These are phyloP conservation scores for Coix lacrymajobi DNA, from an alignment of 176 grass and related monocot genomes.

Conservation along the genomic window DNA sequence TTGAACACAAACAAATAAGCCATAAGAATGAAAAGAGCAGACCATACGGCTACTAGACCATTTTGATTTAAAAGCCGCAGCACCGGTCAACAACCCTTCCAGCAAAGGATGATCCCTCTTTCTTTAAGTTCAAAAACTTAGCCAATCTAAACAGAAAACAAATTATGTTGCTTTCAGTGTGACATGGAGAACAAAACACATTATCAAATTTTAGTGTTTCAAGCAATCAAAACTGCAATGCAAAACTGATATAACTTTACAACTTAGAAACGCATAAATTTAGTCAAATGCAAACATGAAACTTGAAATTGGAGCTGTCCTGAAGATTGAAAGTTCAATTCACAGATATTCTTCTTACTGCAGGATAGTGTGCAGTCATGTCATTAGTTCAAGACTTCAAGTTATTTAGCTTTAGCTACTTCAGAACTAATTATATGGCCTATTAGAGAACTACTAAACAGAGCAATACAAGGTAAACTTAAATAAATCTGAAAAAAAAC, in stretches of 20 bases:
- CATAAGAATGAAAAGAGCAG: slow-evolving; percentile 6
- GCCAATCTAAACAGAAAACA: slow-evolving; percentile 49
- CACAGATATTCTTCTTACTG: neutral
- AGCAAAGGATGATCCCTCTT: slow-evolving; percentile 74
- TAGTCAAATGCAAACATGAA: neutral
- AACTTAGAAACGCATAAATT: neutral
- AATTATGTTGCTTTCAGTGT: slow-evolving; percentile 8
- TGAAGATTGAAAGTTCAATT: neutral
- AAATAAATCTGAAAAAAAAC: neutral
- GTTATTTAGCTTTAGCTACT: too few relatives aligned
- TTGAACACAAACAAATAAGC: slow-evolving; percentile 17
- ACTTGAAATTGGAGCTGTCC: neutral
- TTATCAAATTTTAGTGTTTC: neutral
- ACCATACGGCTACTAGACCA: slow-evolving; percentile 46
- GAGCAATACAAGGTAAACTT: neutral
- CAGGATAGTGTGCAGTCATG: neutral
- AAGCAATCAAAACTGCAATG: slow-evolving; percentile 6
- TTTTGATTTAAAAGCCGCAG: slow-evolving; percentile 54
- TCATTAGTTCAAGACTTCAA: neutral
- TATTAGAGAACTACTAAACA: neutral
- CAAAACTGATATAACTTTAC: neutral
- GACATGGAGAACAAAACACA: slow-evolving; percentile 13
- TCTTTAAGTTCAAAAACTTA: slow-evolving; percentile 72
- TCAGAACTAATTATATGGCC: neutral
- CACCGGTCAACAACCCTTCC: slow-evolving; percentile 63